Percentiles rank a stretch among this genome's conserved stretches.
These are phyloP conservation scores for Sphaerostilbella broomeana DNA, from an alignment of 2,329 filamentous ascomycete genomes.

Conservation along the genomic window DNA sequence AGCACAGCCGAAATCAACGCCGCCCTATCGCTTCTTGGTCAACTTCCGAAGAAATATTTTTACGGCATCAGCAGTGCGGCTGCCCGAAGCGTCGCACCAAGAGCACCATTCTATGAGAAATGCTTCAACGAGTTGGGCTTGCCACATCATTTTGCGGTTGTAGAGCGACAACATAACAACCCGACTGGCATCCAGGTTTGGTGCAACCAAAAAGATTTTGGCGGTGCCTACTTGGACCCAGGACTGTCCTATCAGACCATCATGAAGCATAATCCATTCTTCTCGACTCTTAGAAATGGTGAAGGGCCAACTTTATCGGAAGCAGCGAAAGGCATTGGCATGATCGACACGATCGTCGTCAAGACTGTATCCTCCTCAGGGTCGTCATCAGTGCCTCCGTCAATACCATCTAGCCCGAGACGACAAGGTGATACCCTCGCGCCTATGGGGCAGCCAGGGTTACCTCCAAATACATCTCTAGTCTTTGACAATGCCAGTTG, in stretches of 20 bases:
- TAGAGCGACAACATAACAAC: slow-evolving; percentile 62
- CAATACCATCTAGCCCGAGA: slow-evolving; percentile 42
- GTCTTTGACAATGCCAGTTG: slow-evolving; percentile 78
- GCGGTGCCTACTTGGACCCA: slow-evolving; percentile 74
- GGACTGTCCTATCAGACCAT: slow-evolving; percentile 57
- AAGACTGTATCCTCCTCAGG: slow-evolving; percentile 37
- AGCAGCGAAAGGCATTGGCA: slow-evolving; percentile 69
- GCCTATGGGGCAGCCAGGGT: slow-evolving; percentile 24
- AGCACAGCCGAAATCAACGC: slow-evolving; percentile 81
- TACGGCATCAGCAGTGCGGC: slow-evolving; percentile 71
- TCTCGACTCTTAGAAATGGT: slow-evolving; percentile 43
- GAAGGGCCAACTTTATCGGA: slow-evolving; percentile 59
- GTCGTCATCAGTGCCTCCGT: slow-evolving; percentile 39
- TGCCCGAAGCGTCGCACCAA: slow-evolving; percentile 57
- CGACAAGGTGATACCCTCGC: slow-evolving; percentile 24
- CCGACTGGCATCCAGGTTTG: slow-evolving; percentile 63
- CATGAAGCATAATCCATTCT: slow-evolving; percentile 49
- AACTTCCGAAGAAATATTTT: slow-evolving; percentile 71
- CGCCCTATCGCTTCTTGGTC: slow-evolving; percentile 69
- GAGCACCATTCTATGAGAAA: slow-evolving; percentile 81
- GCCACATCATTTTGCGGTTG: slow-evolving; percentile 71
- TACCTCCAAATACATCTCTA: slow-evolving; percentile 48
- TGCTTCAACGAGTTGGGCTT: slow-evolving; percentile 77
- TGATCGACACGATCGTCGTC: slow-evolving; percentile 75
- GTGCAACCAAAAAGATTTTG: slow-evolving; percentile 68